These are phyloP conservation scores for Colletotrichum eleusines DNA, from an alignment of 2,329 filamentous ascomycete species.

Conservation along the genomic window DNA sequence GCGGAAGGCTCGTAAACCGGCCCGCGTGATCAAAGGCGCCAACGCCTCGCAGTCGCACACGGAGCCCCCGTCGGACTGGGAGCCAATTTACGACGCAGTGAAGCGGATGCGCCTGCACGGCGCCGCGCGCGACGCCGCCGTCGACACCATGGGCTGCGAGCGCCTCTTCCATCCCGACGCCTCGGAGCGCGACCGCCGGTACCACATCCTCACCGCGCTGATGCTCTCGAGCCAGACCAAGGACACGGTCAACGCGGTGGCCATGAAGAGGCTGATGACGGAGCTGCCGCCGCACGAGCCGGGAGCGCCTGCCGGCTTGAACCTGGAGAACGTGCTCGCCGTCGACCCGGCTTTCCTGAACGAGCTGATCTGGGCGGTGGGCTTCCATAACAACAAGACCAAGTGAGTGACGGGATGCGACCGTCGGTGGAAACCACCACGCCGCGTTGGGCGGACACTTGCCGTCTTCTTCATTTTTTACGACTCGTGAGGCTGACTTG, in stretches of 20 bases:
- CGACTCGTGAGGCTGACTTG: background rate
- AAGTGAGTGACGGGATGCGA: constrained; percentile 61
- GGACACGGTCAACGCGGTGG: constrained; percentile 88
- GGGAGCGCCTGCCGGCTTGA: constrained; percentile 68
- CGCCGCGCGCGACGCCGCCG: constrained; percentile 78
- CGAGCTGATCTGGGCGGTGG: constrained; percentile 83
- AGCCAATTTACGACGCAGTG: constrained; percentile 81
- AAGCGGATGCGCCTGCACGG: constrained; percentile 77
- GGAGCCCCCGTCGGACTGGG: constrained; percentile 83
- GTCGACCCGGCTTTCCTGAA: constrained; percentile 76
- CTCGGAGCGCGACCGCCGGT: constrained; percentile 71
- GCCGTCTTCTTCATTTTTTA: fast-evolving
- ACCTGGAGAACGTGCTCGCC: constrained; percentile 80
- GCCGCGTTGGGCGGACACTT: background rate
- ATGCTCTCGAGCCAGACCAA: constrained; percentile 96
- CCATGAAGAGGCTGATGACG: constrained; percentile 82
- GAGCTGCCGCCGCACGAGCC: constrained; percentile 70
- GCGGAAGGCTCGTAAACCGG: constrained; percentile 59
- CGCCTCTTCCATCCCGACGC: constrained; percentile 70
- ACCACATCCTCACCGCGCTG: constrained; percentile 87
- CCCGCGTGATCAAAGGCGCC: constrained; percentile 54
- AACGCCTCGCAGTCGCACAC: constrained; percentile 56
- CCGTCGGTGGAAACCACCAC: background rate
- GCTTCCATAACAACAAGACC: constrained; percentile 96
- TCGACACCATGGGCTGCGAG: constrained; percentile 98